Evolutionary conservation across 768 basidiomycete genomes (phyloP).

Genomic region (Leccinum aurantiacum): DNA sequence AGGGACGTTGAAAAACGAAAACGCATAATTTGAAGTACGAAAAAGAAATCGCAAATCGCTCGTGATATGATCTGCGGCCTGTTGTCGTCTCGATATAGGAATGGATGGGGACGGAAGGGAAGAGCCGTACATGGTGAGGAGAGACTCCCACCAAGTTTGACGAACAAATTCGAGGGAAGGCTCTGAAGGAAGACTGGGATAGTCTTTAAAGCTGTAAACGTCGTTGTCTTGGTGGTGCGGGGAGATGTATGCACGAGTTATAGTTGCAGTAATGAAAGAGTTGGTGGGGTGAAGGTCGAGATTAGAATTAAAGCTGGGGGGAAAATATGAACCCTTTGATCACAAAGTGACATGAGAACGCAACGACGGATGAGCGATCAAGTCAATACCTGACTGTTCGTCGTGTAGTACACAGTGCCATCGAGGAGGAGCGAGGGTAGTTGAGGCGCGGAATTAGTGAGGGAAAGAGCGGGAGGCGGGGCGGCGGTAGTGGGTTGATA

Average conservation of each 20-base stretch:
- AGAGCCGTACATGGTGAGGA: conserved; percentile 52
- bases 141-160: conserved; percentile 78
- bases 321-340: conserved; percentile 23
- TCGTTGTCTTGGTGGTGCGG: conserved; percentile 13
- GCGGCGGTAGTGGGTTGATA: conserved; percentile 12
- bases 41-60: conserved; percentile 66
- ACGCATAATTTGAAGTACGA: conserved; percentile 64
- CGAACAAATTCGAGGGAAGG: conserved; percentile 68
- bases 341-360: conserved; percentile 25
- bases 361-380: conserved; percentile 21
- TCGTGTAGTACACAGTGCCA: conserved; percentile 13
- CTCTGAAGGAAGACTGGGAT: conserved; percentile 40
- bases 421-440: conserved; percentile 6
- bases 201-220: conserved; percentile 14
- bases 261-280: neutral
- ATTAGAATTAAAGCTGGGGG: conserved; percentile 5
- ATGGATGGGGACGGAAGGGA: conserved; percentile 35
- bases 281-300: conserved; percentile 5
- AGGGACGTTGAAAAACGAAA: conserved; percentile 72
- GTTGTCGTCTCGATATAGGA: conserved; percentile 46
- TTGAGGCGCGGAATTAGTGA: conserved; percentile 10
- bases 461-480: conserved; percentile 1
- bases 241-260: conserved; percentile 7
- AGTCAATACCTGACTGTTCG: conserved; percentile 33
- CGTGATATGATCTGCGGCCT: conserved; percentile 45